phyloP scores from a whole-genome alignment of 495 filamentous ascomycete species.

The Aspergillus haitiensis region DNA sequence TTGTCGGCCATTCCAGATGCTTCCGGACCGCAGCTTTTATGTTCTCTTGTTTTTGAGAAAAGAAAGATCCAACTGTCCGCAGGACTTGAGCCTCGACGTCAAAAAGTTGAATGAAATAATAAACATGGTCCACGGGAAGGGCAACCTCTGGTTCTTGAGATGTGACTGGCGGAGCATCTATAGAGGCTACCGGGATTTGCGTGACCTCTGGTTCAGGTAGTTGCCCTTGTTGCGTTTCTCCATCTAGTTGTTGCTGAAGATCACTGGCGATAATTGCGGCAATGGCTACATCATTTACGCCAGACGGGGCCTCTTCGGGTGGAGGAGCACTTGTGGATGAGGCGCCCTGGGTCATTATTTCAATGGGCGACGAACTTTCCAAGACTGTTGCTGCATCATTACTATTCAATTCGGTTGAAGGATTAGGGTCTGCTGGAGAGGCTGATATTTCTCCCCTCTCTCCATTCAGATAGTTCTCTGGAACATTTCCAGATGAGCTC shows the following conservation, averaged over 20 bases:
- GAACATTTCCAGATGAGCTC: constrained; percentile 33
- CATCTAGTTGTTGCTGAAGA: constrained; percentile 19
- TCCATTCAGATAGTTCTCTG: constrained; percentile 3
- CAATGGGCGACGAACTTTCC: neutral
- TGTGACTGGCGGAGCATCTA: constrained; percentile 10
- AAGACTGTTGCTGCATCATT: neutral
- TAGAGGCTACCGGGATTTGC: neutral
- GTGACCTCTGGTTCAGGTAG: neutral
- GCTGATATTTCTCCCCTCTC: neutral
- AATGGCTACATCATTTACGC: constrained; percentile 29
- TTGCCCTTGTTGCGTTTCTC: constrained; percentile 9
- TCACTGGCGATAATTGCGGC: constrained; percentile 30
- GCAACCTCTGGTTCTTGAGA: constrained; percentile 21
- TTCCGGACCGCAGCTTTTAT: constrained; percentile 46
- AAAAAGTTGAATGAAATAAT: constrained; percentile 55
- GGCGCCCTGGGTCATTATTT: neutral
- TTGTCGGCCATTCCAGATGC: constrained; percentile 39
- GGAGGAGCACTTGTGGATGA: neutral
- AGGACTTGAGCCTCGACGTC: constrained; percentile 48
- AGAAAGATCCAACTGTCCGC: constrained; percentile 54
- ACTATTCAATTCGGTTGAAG: neutral
- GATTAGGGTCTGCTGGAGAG: neutral
- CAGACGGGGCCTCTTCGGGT: constrained; percentile 3
- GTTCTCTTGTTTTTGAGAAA: constrained; percentile 45
- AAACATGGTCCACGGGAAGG: constrained; percentile 41